Conservation (phyloP, 2,329 filamentous ascomycete species). For the Ambrosiella xylebori region DNA sequence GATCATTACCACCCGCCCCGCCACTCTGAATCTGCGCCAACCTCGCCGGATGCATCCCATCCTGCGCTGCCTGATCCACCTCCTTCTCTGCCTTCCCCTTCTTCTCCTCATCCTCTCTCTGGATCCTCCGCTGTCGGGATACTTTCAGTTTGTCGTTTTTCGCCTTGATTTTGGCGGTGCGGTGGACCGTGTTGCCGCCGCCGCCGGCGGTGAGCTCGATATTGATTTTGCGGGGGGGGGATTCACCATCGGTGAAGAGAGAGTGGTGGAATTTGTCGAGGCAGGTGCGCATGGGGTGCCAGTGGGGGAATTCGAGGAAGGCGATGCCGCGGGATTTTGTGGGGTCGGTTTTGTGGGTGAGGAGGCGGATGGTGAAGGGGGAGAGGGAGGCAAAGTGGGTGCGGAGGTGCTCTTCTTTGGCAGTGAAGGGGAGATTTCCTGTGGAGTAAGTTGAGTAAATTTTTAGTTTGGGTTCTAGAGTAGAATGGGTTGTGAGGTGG, state of each 20-base stretch:
- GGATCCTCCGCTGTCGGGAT: constrained; percentile 32
- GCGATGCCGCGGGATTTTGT: constrained; percentile 58
- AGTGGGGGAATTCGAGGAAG: constrained; percentile 77
- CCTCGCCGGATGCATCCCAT: constrained; percentile 35
- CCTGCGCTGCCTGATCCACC: constrained; percentile 16
- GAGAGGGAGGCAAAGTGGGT: constrained; percentile 64
- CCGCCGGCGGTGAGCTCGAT: constrained; percentile 85
- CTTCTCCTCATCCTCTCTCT: constrained; percentile 28
- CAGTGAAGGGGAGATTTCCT: constrained; percentile 77
- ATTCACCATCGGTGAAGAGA: constrained; percentile 43
- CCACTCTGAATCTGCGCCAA: constrained; percentile 19
- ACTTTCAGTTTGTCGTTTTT: constrained; percentile 81
- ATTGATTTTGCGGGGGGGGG: constrained; percentile 59
- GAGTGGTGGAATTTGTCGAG: constrained; percentile 82
- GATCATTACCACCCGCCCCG: constrained; percentile 1
- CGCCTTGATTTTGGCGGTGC: constrained; percentile 59
- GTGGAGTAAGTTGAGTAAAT: constrained; percentile 20
- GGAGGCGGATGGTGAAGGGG: constrained; percentile 53
- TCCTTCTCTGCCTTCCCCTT: constrained; percentile 23
- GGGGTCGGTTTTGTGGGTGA: constrained; percentile 46
- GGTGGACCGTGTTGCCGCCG: constrained; percentile 56
- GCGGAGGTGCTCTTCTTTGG: constrained; percentile 50
- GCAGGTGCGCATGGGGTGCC: constrained; percentile 82
- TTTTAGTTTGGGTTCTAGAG: constrained; percentile 15
- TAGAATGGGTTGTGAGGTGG: constrained; percentile 13